Percentiles rank a stretch among this genome's conserved stretches.
These are phyloP conservation scores for Porphyrellus sp. DNA, from an alignment of 1,284 basidiomycete species.

Conservation along the genomic window DNA sequence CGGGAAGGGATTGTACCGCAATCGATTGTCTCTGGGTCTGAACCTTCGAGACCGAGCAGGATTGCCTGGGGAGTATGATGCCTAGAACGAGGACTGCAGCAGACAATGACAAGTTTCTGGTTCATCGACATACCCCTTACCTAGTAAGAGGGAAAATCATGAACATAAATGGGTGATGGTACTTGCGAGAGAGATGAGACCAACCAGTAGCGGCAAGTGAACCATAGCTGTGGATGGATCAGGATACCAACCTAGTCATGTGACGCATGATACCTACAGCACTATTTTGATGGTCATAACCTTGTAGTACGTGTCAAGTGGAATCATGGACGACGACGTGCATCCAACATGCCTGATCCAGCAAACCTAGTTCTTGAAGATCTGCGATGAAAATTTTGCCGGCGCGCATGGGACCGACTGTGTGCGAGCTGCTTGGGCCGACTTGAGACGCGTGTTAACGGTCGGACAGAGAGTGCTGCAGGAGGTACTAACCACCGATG, in stretches of 20 bases:
- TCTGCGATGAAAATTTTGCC: constrained; percentile 85
- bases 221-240: constrained; percentile 54
- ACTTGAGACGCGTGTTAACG: constrained; percentile 34
- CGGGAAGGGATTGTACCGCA: constrained; percentile 74
- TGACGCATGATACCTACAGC: constrained; percentile 49
- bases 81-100: constrained; percentile 40
- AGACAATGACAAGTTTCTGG: neutral
- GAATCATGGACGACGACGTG: neutral
- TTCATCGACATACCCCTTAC: constrained; percentile 64
- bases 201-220: constrained; percentile 75
- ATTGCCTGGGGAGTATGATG: constrained; percentile 95
- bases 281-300: constrained; percentile 82
- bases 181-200: constrained; percentile 11
- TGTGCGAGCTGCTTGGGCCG: constrained; percentile 63
- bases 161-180: constrained; percentile 25
- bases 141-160: constrained; percentile 39
- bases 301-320: constrained; percentile 35
- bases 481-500: constrained; percentile 67
- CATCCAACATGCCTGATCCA: constrained; percentile 56
- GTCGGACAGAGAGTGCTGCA: neutral
- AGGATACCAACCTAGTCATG: neutral
- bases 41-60: constrained; percentile 86
- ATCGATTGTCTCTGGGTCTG: constrained; percentile 84
- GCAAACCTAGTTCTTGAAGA: constrained; percentile 64
- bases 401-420: constrained; percentile 91